Conservation (phyloP, 2,329 filamentous ascomycete species). For the Aspergillus niger region DNA sequence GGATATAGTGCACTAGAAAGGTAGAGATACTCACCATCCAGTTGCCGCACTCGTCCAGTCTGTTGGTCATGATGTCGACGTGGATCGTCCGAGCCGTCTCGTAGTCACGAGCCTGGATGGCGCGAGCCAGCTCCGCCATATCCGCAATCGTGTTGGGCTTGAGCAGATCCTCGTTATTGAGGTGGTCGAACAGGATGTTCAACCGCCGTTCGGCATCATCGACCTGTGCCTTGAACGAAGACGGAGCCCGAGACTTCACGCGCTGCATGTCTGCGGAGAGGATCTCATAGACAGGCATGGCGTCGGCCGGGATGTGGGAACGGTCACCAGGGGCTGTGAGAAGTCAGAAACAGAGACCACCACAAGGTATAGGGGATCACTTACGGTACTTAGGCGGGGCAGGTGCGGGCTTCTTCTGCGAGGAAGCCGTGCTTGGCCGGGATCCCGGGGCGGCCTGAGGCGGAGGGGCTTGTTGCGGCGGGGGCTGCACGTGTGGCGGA, state of each 20-base stretch:
- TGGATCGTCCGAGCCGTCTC: constrained; percentile 68
- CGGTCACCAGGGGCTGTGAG: constrained; percentile 70
- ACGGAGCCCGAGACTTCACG: constrained; percentile 80
- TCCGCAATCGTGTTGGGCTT: constrained; percentile 67
- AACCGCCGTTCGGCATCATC: constrained; percentile 92
- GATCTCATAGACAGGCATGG: constrained; percentile 78
- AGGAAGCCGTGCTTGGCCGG: constrained; percentile 52
- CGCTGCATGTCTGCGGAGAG: constrained; percentile 83
- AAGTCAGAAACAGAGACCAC: constrained; percentile 17
- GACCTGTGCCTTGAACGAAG: constrained; percentile 84
- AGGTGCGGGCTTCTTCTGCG: constrained; percentile 51
- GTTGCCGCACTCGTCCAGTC: constrained; percentile 77
- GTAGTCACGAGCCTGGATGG: constrained; percentile 70
- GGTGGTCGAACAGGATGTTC: constrained; percentile 90
- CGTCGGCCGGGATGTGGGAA: constrained; percentile 78
- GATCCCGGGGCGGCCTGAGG: constrained; percentile 42
- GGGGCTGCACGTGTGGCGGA: constrained; percentile 41
- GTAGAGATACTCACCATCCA: constrained; percentile 72
- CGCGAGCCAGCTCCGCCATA: constrained; percentile 57
- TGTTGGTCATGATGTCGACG: constrained; percentile 73
- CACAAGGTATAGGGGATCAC: constrained; percentile 30
- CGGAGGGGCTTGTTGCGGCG: constrained; percentile 35
- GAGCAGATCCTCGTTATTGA: constrained; percentile 92
- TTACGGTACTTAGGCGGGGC: constrained; percentile 68
- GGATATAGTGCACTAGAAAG: background rate